Percentiles rank a stretch among this genome's conserved stretches.
These are phyloP conservation scores for Penicillium brasilianum DNA, from an alignment of 2,329 filamentous ascomycete genomes.

Conservation along the genomic window DNA sequence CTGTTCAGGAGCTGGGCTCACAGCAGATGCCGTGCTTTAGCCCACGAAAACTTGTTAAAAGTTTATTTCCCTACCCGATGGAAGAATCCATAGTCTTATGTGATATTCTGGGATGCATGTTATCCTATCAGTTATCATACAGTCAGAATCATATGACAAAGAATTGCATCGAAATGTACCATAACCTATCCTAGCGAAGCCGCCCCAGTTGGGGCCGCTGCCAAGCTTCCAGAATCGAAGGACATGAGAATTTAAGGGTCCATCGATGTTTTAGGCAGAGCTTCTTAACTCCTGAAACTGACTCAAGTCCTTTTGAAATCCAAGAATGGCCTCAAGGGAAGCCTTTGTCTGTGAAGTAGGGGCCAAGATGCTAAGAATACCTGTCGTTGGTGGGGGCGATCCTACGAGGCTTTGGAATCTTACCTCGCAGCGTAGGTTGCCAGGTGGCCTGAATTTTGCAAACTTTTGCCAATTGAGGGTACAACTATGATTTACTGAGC, in stretches of 20 bases:
- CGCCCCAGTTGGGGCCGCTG: not conserved
- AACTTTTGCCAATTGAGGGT: not conserved
- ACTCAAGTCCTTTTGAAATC: not conserved
- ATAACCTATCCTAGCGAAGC: not conserved
- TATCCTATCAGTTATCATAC: not conserved
- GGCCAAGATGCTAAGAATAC: conserved; percentile 3
- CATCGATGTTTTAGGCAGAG: not conserved
- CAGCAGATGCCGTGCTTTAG: not conserved
- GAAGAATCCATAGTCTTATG: too few relatives aligned
- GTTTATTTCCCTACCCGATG: not conserved
- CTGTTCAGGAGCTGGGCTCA: not conserved
- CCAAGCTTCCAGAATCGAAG: not conserved
- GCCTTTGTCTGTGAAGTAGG: not conserved
- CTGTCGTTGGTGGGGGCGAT: not conserved
- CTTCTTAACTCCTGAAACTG: too few relatives aligned
- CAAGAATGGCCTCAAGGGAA: not conserved
- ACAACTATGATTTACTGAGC: not conserved
- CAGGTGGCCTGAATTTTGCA: not conserved
- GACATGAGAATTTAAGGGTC: not conserved
- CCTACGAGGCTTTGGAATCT: not conserved
- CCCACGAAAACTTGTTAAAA: not conserved
- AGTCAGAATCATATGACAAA: not conserved
- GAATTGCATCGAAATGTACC: not conserved
- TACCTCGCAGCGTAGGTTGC: not conserved
- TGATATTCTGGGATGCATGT: not conserved